Conservation (phyloP, 1,284 basidiomycete genomes). For the Austroboletus novae-zelandiae region DNA sequence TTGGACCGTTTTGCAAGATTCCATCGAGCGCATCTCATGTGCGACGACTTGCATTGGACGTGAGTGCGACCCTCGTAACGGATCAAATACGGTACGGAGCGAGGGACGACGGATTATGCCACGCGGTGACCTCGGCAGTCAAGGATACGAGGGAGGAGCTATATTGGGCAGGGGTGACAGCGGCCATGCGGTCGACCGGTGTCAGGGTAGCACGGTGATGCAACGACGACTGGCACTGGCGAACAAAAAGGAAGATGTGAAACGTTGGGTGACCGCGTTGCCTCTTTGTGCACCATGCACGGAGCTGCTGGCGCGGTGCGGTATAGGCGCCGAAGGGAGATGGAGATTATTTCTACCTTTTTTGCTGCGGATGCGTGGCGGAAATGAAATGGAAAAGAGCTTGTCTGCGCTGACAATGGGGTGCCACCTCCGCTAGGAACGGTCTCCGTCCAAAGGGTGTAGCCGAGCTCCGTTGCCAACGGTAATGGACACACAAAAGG, state of each 20-base stretch:
- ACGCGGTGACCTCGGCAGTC: slow-evolving; percentile 29
- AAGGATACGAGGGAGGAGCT: slow-evolving; percentile 26
- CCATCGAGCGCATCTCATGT: slow-evolving; percentile 33
- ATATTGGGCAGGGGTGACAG: slow-evolving; percentile 28
- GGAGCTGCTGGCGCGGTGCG: background rate
- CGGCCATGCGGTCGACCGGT: slow-evolving; percentile 9
- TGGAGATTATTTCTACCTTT: slow-evolving; percentile 14
- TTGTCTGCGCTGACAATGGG: background rate
- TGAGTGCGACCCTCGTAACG: slow-evolving; percentile 36
- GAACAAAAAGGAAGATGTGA: too few relatives aligned
- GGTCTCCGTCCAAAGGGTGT: slow-evolving; percentile 10
- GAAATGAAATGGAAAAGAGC: slow-evolving; percentile 10
- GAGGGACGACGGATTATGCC: slow-evolving; percentile 12
- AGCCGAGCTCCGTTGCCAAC: too few relatives aligned
- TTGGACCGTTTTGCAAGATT: slow-evolving; percentile 74
- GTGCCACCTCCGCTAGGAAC: slow-evolving; percentile 5
- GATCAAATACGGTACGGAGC: slow-evolving; percentile 13
- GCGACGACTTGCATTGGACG: slow-evolving; percentile 48
- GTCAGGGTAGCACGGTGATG: slow-evolving; percentile 4
- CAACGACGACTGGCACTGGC: background rate
- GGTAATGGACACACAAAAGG: background rate
- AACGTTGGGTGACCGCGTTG: slow-evolving; percentile 3
- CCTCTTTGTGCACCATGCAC: background rate
- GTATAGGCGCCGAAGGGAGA: background rate
- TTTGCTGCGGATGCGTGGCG: slow-evolving; percentile 18